These are phyloP conservation scores for Termitomyces sp. DNA, from an alignment of 768 basidiomycete species.

Conservation along the genomic window DNA sequence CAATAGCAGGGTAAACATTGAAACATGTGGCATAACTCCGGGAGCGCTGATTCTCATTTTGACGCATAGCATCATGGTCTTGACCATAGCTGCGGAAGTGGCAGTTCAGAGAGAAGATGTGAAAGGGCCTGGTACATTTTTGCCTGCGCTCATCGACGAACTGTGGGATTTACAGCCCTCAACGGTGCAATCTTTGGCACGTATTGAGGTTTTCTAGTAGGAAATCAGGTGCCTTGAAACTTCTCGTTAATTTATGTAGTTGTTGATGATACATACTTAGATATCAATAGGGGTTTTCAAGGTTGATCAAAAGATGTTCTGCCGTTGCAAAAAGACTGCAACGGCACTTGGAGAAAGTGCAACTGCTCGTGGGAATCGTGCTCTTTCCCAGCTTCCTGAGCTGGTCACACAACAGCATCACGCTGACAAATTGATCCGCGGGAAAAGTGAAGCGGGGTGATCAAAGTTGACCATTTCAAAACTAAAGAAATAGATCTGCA, in stretches of 20 bases:
- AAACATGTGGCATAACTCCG: not conserved
- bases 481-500: no score
- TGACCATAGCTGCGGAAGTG: conserved; percentile 63
- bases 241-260: not conserved
- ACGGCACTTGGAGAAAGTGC: no score
- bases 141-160: conserved; percentile 62
- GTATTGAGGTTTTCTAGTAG: conserved; percentile 26
- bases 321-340: no score
- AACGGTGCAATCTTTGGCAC: conserved; percentile 30
- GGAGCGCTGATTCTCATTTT: conserved; percentile 2
- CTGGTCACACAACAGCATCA: no score
- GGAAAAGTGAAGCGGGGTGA: no score
- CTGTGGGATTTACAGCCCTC: conserved; percentile 39
- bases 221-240: not conserved
- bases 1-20: conserved; percentile 68
- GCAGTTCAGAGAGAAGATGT: conserved; percentile 49
- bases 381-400: no score
- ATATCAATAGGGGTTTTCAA: no score
- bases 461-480: no score
- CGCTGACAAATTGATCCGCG: no score
- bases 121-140: conserved; percentile 63
- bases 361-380: no score
- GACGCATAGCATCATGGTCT: conserved; percentile 46
- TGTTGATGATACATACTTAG: no score
- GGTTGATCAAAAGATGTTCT: no score